These are phyloP conservation scores for Termitomyces bulborhizus DNA, from an alignment of 768 basidiomycete species.

Conservation along the genomic window DNA sequence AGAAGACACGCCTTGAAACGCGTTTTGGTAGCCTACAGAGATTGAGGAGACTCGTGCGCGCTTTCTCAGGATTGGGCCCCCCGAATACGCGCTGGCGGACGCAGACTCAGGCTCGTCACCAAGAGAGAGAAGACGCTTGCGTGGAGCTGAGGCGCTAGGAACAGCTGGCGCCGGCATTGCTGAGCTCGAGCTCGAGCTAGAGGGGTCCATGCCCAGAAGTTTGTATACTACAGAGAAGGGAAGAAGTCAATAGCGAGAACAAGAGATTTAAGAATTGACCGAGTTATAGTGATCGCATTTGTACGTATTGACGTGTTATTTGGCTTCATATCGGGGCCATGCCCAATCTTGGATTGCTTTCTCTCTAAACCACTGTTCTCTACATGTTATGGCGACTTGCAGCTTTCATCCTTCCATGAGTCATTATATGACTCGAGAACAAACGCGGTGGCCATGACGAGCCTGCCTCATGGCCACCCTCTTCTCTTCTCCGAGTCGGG, in stretches of 20 bases:
- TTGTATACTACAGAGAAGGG: too few relatives aligned
- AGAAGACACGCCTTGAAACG: neutral
- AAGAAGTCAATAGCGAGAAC: neutral
- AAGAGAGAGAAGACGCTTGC: slow-evolving; percentile 7
- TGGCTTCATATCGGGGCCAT: slow-evolving; percentile 8
- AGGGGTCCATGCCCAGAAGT: neutral
- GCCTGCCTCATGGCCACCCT: neutral
- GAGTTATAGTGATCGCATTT: slow-evolving; percentile 10
- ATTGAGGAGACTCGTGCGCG: slow-evolving; percentile 25
- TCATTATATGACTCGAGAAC: neutral
- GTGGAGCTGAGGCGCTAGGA: neutral
- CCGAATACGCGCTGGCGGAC: slow-evolving; percentile 10
- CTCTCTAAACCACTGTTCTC: neutral
- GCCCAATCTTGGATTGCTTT: neutral
- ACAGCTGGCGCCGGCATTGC: neutral
- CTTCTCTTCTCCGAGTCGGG: neutral
- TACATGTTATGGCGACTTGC: neutral
- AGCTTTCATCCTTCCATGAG: neutral
- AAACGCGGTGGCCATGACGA: neutral
- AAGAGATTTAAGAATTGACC: slow-evolving; percentile 4
- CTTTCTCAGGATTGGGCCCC: slow-evolving; percentile 17
- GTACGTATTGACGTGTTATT: slow-evolving; percentile 31
- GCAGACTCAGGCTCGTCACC: slow-evolving; percentile 12
- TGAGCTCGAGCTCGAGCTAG: neutral
- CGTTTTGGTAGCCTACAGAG: neutral